A percentile compares a stretch with the other conserved stretches of the same genome.
Conservation (phyloP, 768 basidiomycete species). For the Suillus bovinus region DNA sequence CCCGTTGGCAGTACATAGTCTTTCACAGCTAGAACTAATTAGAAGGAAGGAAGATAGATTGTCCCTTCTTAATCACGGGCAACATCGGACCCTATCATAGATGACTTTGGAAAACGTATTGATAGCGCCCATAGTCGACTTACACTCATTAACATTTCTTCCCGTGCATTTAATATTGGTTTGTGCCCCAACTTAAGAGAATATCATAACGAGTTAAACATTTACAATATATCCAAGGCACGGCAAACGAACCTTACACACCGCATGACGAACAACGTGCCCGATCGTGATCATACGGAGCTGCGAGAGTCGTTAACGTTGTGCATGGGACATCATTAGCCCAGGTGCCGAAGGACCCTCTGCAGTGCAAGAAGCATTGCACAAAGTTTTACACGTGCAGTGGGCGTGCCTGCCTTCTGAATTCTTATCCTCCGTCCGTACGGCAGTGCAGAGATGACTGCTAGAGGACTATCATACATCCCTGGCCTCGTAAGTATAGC, state of each 20-base stretch:
- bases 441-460: conserved; percentile 44
- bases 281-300: conserved; percentile 6
- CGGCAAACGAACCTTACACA: not conserved
- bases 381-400: conserved; percentile 4
- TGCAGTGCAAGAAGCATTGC: conserved; percentile 7
- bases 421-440: conserved; percentile 60
- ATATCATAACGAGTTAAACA: too few species aligned
- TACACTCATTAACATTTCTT: not conserved
- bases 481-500: conserved; percentile 4
- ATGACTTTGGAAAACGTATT: not conserved
- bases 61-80: not conserved
- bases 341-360: conserved; percentile 56
- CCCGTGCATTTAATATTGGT: not conserved
- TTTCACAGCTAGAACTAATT: not conserved
- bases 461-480: not conserved
- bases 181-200: not conserved
- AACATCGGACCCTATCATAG: not conserved
- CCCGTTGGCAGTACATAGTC: not conserved
- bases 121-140: not conserved
- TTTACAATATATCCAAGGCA: too few species aligned
- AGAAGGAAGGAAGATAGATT: not conserved
- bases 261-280: not conserved
- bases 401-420: conserved; percentile 38
- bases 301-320: conserved; percentile 1
- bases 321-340: conserved; percentile 56